Evolutionary conservation across 495 filamentous ascomycete genomes (phyloP).

Genomic region (Sordaria brevicollis): DNA sequence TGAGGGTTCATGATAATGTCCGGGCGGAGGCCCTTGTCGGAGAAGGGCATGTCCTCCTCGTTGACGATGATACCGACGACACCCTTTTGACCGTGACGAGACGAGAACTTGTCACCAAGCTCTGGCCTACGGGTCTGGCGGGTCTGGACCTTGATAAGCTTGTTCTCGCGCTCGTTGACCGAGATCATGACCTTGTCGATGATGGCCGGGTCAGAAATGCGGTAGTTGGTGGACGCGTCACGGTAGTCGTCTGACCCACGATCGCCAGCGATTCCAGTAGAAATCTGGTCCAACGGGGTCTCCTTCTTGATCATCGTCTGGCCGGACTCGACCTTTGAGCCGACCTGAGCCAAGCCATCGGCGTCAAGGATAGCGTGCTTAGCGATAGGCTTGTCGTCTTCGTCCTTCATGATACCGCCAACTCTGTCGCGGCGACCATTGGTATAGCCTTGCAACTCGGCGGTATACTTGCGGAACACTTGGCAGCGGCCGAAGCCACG

Average conservation of each 20-base stretch:
- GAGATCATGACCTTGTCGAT: conserved; percentile 93
- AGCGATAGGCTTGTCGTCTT: conserved; percentile 39
- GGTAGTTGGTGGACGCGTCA: conserved; percentile 67
- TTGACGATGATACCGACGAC: conserved; percentile 93
- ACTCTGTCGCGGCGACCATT: conserved; percentile 72
- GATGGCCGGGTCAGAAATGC: conserved; percentile 71
- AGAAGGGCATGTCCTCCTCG: conserved; percentile 95
- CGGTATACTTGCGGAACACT: conserved; percentile 80
- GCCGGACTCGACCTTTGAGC: conserved; percentile 57
- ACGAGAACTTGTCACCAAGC: conserved; percentile 96
- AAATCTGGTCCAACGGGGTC: conserved; percentile 59
- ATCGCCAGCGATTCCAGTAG: conserved; percentile 54
- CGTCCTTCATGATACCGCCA: conserved; percentile 50
- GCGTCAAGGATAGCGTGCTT: conserved; percentile 66
- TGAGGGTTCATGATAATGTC: conserved; percentile 99
- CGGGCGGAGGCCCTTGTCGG: conserved; percentile 76
- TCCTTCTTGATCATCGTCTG: conserved; percentile 86
- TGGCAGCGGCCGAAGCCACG: conserved; percentile 93
- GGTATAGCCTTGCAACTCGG: conserved; percentile 66
- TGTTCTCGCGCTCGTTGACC: conserved; percentile 67
- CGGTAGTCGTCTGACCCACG: conserved; percentile 50
- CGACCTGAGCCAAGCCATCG: conserved; percentile 79
- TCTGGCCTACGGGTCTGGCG: conserved; percentile 89
- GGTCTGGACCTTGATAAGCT: conserved; percentile 82
- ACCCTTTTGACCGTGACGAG: conserved; percentile 97